Conservation (phyloP, 2,329 filamentous ascomycete species). For the Ophioceras dolichostomum region DNA sequence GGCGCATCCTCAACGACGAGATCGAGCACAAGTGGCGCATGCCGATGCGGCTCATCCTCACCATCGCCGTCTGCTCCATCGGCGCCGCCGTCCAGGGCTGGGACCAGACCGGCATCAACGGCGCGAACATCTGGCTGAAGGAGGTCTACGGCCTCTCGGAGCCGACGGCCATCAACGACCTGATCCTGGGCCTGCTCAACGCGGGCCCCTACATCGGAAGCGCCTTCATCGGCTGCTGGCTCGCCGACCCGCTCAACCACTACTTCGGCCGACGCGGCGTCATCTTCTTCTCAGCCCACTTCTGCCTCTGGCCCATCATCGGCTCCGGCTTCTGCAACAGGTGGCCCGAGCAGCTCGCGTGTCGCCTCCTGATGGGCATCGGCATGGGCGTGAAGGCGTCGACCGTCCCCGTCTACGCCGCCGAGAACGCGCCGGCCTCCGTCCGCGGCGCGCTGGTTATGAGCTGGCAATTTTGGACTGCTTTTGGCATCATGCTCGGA, state of each 20-base stretch:
- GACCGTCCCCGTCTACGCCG: conserved; percentile 64
- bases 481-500: conserved; percentile 38
- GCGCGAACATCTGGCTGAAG: conserved; percentile 51
- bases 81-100: conserved; percentile 60
- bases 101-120: conserved; percentile 54
- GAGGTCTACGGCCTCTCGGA: conserved; percentile 34
- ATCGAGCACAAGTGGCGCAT: conserved; percentile 56
- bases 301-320: conserved; percentile 58
- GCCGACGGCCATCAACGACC: conserved; percentile 17
- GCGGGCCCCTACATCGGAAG: conserved; percentile 37
- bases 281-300: conserved; percentile 64
- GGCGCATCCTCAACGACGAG: conserved; percentile 47
- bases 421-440: conserved; percentile 57
- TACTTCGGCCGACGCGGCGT: conserved; percentile 36
- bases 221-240: conserved; percentile 46
- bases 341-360: conserved; percentile 60
- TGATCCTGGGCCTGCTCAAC: conserved; percentile 56
- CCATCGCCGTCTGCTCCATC: conserved; percentile 55
- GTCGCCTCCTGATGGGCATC: conserved; percentile 62
- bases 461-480: conserved; percentile 47
- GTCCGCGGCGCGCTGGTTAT: conserved; percentile 70
- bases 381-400: conserved; percentile 66
- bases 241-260: conserved; percentile 44
- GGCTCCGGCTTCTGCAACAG: conserved; percentile 59
- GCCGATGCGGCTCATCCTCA: conserved; percentile 49